phyloP scores from a whole-genome alignment of 2,329 filamentous ascomycete genomes.

The Scedosporium boydii region DNA sequence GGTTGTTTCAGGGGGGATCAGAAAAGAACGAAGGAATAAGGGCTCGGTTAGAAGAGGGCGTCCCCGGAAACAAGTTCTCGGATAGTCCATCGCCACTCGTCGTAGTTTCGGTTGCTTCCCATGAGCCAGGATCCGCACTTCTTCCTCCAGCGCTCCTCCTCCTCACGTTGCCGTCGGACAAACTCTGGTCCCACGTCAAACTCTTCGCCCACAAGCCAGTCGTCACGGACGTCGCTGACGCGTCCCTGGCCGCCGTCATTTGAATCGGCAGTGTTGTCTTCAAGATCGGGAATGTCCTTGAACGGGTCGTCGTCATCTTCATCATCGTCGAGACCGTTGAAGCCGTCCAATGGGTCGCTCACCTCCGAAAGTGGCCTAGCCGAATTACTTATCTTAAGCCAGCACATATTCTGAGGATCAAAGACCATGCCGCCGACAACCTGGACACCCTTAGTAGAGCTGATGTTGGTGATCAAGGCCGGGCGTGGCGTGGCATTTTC shows the following conservation, averaged over 20 bases:
- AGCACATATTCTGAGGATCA: constrained; percentile 94
- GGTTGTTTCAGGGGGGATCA: not conserved
- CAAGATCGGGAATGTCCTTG: constrained; percentile 86
- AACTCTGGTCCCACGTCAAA: constrained; percentile 97
- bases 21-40: not conserved
- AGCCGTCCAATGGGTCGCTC: constrained; percentile 51
- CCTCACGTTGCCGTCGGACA: constrained; percentile 75
- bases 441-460: constrained; percentile 74
- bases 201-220: constrained; percentile 86
- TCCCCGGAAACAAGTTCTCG: constrained; percentile 45
- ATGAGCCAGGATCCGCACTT: constrained; percentile 78
- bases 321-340: constrained; percentile 53
- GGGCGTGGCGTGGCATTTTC: constrained; percentile 53
- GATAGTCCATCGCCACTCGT: constrained; percentile 70
- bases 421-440: constrained; percentile 98
- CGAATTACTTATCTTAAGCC: constrained; percentile 63
- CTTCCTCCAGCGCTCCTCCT: constrained; percentile 83
- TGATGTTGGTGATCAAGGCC: constrained; percentile 86
- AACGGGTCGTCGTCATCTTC: constrained; percentile 83
- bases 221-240: constrained; percentile 56
- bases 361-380: constrained; percentile 37
- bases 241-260: constrained; percentile 37
- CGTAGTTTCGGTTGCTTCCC: constrained; percentile 42
- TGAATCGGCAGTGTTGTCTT: constrained; percentile 52
- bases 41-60: not conserved